These are phyloP conservation scores for Lactarius quietus DNA, from an alignment of 768 basidiomycete genomes.

Conservation along the genomic window DNA sequence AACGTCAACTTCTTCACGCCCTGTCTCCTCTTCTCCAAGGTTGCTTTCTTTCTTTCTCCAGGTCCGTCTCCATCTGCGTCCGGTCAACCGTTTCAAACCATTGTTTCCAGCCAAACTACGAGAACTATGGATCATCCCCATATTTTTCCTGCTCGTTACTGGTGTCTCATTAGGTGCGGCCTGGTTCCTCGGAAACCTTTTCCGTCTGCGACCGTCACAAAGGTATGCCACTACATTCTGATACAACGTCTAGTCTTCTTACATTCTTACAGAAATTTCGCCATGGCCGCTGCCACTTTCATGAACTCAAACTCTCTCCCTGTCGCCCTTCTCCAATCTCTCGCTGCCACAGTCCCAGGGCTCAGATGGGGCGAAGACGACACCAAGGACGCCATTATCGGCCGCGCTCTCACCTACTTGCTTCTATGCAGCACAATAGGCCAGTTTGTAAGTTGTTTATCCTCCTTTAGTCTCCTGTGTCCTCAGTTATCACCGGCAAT, in stretches of 20 bases:
- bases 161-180: constrained; percentile 66
- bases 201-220: constrained; percentile 72
- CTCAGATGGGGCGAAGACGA: constrained; percentile 82
- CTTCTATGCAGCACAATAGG: constrained; percentile 93
- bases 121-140: constrained; percentile 82
- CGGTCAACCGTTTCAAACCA: background rate
- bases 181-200: constrained; percentile 54
- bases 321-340: constrained; percentile 89
- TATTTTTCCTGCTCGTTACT: constrained; percentile 81
- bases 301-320: constrained; percentile 96
- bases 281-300: constrained; percentile 80
- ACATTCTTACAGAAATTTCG: constrained; percentile 54
- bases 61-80: constrained; percentile 38
- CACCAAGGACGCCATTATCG: constrained; percentile 83
- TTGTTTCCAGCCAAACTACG: constrained; percentile 56
- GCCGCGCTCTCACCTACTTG: constrained; percentile 84
- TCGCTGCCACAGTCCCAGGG: constrained; percentile 77
- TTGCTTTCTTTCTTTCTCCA: constrained; percentile 82
- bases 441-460: constrained; percentile 68
- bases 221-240: constrained; percentile 44
- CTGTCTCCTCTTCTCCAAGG: constrained; percentile 87
- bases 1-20: constrained; percentile 91
- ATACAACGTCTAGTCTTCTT: too few species aligned
- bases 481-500: background rate
- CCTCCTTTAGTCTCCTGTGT: background rate